phyloP scores from a whole-genome alignment of 352 stramenopile genomes.

The Globisporangium camurandrum region DNA sequence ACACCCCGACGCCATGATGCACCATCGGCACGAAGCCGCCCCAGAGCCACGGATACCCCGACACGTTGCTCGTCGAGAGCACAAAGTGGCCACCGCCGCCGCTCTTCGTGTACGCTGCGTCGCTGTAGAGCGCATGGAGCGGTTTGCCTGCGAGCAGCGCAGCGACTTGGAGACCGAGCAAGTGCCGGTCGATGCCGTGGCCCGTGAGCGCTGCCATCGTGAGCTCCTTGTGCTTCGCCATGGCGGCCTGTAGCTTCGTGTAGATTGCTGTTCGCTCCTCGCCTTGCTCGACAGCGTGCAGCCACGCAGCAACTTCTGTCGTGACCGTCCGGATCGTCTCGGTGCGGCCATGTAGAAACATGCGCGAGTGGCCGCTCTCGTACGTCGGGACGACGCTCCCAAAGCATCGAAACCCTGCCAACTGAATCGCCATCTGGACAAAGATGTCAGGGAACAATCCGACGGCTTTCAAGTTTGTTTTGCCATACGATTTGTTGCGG shows the following conservation, averaged over 20 bases:
- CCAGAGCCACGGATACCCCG: conserved; percentile 93
- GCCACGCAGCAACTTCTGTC: conserved; percentile 69
- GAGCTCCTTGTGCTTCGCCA: conserved; percentile 83
- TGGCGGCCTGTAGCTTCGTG: conserved; percentile 69
- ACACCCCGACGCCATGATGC: conserved; percentile 89
- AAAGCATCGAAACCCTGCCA: conserved; percentile 88
- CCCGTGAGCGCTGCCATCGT: conserved; percentile 60
- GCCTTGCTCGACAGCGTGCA: conserved; percentile 41
- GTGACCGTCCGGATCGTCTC: conserved; percentile 81
- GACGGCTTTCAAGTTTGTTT: conserved; percentile 63
- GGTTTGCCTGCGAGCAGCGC: conserved; percentile 62
- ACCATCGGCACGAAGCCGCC: conserved; percentile 90
- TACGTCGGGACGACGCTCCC: conserved; percentile 88
- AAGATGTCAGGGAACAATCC: conserved; percentile 90
- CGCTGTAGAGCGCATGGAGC: conserved; percentile 72
- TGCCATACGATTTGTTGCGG: conserved; percentile 79
- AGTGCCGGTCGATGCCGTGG: conserved; percentile 87
- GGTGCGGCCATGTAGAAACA: conserved; percentile 91
- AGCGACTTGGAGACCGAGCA: conserved; percentile 88
- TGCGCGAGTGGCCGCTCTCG: conserved; percentile 90
- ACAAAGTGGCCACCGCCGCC: conserved; percentile 87
- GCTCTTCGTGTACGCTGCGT: conserved; percentile 74
- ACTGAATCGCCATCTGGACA: conserved; percentile 92
- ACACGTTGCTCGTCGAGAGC: conserved; percentile 93
- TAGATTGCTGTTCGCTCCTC: conserved; percentile 28